Evolutionary conservation across 306 rosid species (phyloP), one percentile per base, ranked within the genome.

Genomic region (Rosa multiflora): DNA sequence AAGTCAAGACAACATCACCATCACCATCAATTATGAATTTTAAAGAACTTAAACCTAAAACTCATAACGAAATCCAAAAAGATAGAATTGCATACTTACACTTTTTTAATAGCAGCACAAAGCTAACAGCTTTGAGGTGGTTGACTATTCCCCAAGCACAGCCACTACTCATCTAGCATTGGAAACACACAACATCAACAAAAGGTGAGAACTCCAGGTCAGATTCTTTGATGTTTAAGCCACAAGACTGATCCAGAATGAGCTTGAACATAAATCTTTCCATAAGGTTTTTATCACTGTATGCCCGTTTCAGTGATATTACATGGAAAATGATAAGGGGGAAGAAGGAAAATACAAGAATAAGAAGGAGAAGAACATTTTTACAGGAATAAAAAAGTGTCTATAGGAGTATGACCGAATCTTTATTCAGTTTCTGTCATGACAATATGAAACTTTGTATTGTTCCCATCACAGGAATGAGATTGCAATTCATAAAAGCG

Each of bases 191-290:
- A 32, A 32, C 35, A 32, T 32, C 1, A 32, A 1, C 35, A 32
- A 32, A 32, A 32, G 35, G 93, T 81, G 97, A 90, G 82, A 80
- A 84, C 90, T 89, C 91, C 84, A 92, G 81, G 77, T 91, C 87
- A 52, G 83, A 83, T 51, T 88, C 90, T 77, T 89, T 88, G 71
- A 92, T 86, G 52, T 85, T 85, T 39, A 93, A 83, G 74, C 85
- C 87, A 79, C 72, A 83, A 43, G 91, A 78, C 72, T 64, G 93
- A 85, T 88, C 86, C 89, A 92, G 73, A 37, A 70, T 72, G 68
- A 91, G 87, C 89, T 89, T 91, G 88, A 90, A 94, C 71, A 88
- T 73, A 76, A 90, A 94, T 83, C 91, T 84, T 88, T 94, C 98
- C 73, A 86, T 37, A 9, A 91, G 93, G 77, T 84, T 73, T 40